Conservation (phyloP, 768 basidiomycete genomes). For the Botryobasidium botryosum region DNA sequence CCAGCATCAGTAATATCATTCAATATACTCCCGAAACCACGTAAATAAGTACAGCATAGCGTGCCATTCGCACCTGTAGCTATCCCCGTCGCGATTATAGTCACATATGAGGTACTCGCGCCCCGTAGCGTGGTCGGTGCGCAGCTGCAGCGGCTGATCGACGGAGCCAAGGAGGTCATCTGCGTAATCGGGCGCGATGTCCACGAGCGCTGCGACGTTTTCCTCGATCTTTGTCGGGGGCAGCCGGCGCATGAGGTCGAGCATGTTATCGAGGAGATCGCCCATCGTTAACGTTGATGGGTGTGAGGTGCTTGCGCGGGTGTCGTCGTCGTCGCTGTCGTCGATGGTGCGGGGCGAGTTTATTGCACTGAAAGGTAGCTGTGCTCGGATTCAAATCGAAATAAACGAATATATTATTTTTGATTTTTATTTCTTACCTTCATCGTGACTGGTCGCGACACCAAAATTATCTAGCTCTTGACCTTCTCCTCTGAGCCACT, state of each 20-base stretch:
- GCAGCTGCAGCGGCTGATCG: conserved; percentile 79
- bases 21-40: background rate
- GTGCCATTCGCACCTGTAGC: conserved; percentile 71
- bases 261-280: conserved; percentile 82
- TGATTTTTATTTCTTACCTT: too few relatives aligned
- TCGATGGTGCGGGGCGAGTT: too few relatives aligned
- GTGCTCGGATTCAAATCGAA: too few relatives aligned
- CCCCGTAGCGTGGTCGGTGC: conserved; percentile 62
- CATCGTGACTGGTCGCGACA: too few relatives aligned
- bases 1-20: background rate
- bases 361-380: too few relatives aligned
- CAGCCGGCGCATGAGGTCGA: conserved; percentile 90
- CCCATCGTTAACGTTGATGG: too few relatives aligned
- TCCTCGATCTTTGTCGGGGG: conserved; percentile 79
- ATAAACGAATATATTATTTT: too few relatives aligned
- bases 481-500: too few relatives aligned
- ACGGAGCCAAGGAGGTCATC: conserved; percentile 91
- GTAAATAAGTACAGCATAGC: too few relatives aligned
- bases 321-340: too few relatives aligned
- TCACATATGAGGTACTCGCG: conserved; percentile 87
- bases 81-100: conserved; percentile 84
- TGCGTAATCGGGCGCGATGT: conserved; percentile 79
- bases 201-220: conserved; percentile 67
- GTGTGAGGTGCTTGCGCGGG: too few relatives aligned
- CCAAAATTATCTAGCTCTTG: too few relatives aligned